These are phyloP conservation scores for Podospora tetraspora DNA, from an alignment of 495 filamentous ascomycete species.

Conservation along the genomic window DNA sequence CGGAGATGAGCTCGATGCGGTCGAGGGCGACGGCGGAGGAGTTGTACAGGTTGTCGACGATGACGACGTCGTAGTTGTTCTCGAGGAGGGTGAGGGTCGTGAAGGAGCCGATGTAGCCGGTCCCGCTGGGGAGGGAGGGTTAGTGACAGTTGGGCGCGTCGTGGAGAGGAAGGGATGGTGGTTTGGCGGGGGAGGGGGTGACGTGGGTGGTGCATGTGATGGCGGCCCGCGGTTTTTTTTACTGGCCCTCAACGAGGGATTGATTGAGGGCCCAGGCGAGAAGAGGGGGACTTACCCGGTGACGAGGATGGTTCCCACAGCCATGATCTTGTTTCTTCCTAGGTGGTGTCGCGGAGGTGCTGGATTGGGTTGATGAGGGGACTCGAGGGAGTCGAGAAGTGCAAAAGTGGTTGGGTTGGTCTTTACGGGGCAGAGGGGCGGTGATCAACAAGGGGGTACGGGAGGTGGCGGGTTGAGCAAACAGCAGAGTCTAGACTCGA, in stretches of 20 bases:
- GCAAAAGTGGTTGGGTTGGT: not conserved
- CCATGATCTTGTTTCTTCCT: slow-evolving; percentile 44
- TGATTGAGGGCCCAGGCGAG: not conserved
- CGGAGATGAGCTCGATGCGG: slow-evolving; percentile 88
- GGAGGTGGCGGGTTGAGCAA: not conserved
- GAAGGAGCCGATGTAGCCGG: slow-evolving; percentile 98
- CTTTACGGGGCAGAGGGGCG: not conserved
- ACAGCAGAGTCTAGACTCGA: not conserved
- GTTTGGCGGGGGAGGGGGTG: slow-evolving; percentile 5
- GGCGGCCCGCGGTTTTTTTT: not conserved
- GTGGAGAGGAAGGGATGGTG: slow-evolving; percentile 3
- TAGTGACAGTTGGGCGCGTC: not conserved
- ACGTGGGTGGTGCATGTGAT: not conserved
- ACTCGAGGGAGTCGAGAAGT: not conserved
- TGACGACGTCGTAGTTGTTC: slow-evolving; percentile 91
- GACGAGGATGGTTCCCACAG: slow-evolving; percentile 79
- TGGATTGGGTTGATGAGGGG: not conserved
- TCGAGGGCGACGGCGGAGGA: slow-evolving; percentile 83
- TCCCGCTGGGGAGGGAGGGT: slow-evolving; percentile 58
- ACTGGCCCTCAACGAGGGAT: not conserved
- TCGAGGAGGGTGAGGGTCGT: slow-evolving; percentile 86
- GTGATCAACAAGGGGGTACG: not conserved
- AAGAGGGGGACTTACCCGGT: slow-evolving; percentile 67
- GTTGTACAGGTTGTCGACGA: slow-evolving; percentile 94
- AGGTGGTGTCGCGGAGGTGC: not conserved